A percentile compares a stretch with the other conserved stretches of the same genome.
Evolutionary conservation across 2,329 filamentous ascomycete species (phyloP).

Genomic region (Penicillium fuscoglaucum): DNA sequence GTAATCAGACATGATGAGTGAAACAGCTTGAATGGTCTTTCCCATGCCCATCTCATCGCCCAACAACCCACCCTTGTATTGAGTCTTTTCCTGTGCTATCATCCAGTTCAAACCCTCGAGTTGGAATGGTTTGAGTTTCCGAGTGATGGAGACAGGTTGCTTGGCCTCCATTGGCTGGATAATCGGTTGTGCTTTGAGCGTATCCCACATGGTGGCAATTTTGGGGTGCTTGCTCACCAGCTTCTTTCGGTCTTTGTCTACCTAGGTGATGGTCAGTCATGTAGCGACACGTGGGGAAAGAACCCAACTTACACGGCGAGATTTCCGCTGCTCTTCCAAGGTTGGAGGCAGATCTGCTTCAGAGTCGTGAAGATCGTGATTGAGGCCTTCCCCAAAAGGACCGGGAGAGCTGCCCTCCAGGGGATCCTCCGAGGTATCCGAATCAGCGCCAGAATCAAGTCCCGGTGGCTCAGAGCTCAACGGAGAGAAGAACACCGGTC

Average conservation of each 20-base stretch:
- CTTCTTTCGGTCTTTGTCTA: slow-evolving; percentile 60
- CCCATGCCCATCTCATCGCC: slow-evolving; percentile 99
- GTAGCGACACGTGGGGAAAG: background rate
- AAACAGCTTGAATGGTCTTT: slow-evolving; percentile 97
- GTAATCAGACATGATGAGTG: slow-evolving; percentile 96
- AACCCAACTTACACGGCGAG: slow-evolving; percentile 22
- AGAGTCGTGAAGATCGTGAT: background rate
- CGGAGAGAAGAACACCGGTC: background rate
- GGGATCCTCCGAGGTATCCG: slow-evolving; percentile 18
- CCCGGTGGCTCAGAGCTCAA: background rate
- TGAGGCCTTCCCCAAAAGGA: background rate
- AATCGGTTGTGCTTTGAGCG: slow-evolving; percentile 66
- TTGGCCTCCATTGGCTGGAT: slow-evolving; percentile 64
- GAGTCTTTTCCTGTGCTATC: slow-evolving; percentile 79
- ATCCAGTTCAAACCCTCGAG: slow-evolving; percentile 94
- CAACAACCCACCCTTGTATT: slow-evolving; percentile 85
- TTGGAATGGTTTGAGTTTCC: slow-evolving; percentile 88
- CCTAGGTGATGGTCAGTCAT: background rate
- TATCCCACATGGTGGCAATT: slow-evolving; percentile 80
- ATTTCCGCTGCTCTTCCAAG: slow-evolving; percentile 22
- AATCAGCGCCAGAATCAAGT: slow-evolving; percentile 5
- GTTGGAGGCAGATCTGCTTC: slow-evolving; percentile 12
- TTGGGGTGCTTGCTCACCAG: slow-evolving; percentile 76
- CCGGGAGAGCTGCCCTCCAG: slow-evolving; percentile 11
- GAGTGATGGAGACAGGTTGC: slow-evolving; percentile 76